phyloP scores from a whole-genome alignment of 1,284 basidiomycete genomes.

The Microbotryum intermedium region DNA sequence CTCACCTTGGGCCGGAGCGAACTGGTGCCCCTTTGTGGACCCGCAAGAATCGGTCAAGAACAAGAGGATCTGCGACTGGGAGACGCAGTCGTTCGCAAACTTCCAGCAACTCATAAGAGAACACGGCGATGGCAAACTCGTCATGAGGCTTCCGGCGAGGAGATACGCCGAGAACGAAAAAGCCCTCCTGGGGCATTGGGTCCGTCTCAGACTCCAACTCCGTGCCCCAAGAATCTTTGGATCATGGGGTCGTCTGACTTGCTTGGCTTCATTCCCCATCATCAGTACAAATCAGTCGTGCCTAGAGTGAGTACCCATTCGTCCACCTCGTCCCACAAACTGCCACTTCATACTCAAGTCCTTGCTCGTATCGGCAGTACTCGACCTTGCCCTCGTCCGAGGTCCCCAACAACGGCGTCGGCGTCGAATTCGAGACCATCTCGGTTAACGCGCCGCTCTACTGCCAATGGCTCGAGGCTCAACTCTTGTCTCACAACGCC shows the following conservation, averaged over 20 bases:
- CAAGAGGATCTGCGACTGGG: conserved; percentile 16
- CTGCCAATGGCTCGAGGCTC: conserved; percentile 35
- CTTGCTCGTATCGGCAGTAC: conserved; percentile 39
- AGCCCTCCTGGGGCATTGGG: too few species aligned
- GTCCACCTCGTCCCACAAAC: not conserved
- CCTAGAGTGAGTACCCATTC: conserved; percentile 43
- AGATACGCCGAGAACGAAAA: too few species aligned
- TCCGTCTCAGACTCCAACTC: not conserved
- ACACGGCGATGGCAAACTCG: conserved; percentile 35
- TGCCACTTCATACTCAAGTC: not conserved
- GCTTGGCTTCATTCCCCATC: conserved; percentile 28
- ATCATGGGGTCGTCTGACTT: conserved; percentile 37
- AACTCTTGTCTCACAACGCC: conserved; percentile 34
- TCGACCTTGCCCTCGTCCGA: conserved; percentile 33
- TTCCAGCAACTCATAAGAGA: conserved; percentile 26
- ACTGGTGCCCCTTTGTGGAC: conserved; percentile 53
- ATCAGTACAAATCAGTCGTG: conserved; percentile 51
- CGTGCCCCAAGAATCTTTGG: conserved; percentile 44
- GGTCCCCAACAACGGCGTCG: conserved; percentile 36
- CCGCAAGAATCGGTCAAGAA: not conserved
- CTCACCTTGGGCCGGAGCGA: conserved; percentile 63
- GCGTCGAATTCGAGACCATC: conserved; percentile 39
- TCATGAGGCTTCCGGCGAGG: not conserved
- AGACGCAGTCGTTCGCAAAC: conserved; percentile 6
- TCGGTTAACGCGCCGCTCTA: conserved; percentile 42